These are phyloP conservation scores for Hordeum vulgare DNA, from an alignment of 176 grass and related monocot species.

Conservation along the genomic window MorexV3_pseudomolecules_assembly NC_058523.1:218493039-218493538, in stretches of 20 bases:
- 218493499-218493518: background rate
- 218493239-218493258: background rate
- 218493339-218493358: background rate
- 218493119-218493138: background rate
- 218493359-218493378: constrained; percentile 2
- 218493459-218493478: background rate
- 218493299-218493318: constrained; percentile 14
- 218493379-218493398: background rate
- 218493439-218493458: background rate
- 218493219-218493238: background rate
- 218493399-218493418: background rate
- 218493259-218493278: background rate
- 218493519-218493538: constrained; percentile 61
- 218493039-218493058: background rate
- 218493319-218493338: background rate
- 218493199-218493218: background rate
- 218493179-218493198: background rate
- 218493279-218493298: background rate
- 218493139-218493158: background rate
- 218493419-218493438: background rate
- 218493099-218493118: background rate
- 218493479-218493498: background rate
- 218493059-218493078: background rate
- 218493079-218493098: background rate
- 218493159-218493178: background rate